phyloP scores from a whole-genome alignment of 177 flowering plant genomes.

The Vitis hybrid region DNA sequence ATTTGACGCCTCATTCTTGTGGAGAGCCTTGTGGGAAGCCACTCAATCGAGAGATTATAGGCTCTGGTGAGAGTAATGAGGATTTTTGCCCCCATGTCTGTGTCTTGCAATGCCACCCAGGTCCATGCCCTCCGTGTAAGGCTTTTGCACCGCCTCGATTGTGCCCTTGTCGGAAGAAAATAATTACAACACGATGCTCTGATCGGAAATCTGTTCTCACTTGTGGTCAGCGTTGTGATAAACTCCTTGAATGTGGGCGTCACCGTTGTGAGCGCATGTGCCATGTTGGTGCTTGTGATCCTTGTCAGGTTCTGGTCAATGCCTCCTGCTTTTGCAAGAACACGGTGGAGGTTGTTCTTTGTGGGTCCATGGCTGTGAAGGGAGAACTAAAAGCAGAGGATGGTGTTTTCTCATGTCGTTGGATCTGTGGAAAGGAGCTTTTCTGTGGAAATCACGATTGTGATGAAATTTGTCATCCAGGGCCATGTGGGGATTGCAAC shows the following conservation, averaged over 20 bases:
- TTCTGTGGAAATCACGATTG: slow-evolving; percentile 83
- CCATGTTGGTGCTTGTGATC: slow-evolving; percentile 76
- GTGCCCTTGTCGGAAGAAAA: slow-evolving; percentile 92
- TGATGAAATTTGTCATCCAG: slow-evolving; percentile 76
- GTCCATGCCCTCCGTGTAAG: slow-evolving; percentile 99
- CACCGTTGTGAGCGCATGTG: slow-evolving; percentile 69
- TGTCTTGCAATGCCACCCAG: slow-evolving; percentile 97
- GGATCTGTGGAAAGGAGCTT: slow-evolving; percentile 61
- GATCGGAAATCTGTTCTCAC: slow-evolving; percentile 64
- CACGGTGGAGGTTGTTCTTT: slow-evolving; percentile 55
- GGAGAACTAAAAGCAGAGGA: slow-evolving; percentile 60
- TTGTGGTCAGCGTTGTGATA: slow-evolving; percentile 79
- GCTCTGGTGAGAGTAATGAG: slow-evolving; percentile 32
- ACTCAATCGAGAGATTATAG: slow-evolving; percentile 45
- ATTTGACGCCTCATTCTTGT: slow-evolving; percentile 94
- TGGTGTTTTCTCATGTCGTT: slow-evolving; percentile 80
- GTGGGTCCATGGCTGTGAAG: slow-evolving; percentile 79
- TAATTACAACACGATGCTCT: slow-evolving; percentile 75
- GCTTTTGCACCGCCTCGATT: slow-evolving; percentile 80
- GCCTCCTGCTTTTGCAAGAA: slow-evolving; percentile 89
- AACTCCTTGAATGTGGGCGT: slow-evolving; percentile 80
- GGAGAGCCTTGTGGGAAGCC: slow-evolving; percentile 94
- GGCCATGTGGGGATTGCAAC: slow-evolving; percentile 83
- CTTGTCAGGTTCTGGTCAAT: slow-evolving; percentile 56
- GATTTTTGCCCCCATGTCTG: slow-evolving; percentile 84